Percentiles rank a stretch among this genome's conserved stretches.
These are phyloP conservation scores for Pythium myriotylum DNA, from an alignment of 352 stramenopile species.

Conservation along the genomic window DNA sequence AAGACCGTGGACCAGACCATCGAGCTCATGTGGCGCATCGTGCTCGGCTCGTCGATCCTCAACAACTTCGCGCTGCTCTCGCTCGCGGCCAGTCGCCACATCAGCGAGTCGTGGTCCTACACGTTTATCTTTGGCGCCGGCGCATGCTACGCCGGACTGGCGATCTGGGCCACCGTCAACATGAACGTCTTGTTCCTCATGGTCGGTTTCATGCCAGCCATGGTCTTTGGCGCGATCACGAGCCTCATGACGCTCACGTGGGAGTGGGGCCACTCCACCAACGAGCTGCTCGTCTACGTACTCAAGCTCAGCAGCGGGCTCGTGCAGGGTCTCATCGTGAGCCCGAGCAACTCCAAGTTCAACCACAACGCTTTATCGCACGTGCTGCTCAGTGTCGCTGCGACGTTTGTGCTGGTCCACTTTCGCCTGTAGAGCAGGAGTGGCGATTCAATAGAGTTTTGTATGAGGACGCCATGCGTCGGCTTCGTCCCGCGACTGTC, in stretches of 20 bases:
- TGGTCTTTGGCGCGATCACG: slow-evolving; percentile 76
- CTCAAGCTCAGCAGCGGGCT: slow-evolving; percentile 79
- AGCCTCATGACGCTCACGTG: slow-evolving; percentile 81
- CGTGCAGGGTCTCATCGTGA: slow-evolving; percentile 82
- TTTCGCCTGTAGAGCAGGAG: slow-evolving; percentile 56
- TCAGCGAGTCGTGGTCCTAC: slow-evolving; percentile 77
- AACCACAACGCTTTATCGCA: slow-evolving; percentile 90
- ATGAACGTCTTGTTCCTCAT: slow-evolving; percentile 87
- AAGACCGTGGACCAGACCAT: slow-evolving; percentile 75
- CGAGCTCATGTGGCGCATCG: slow-evolving; percentile 78
- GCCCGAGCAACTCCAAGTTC: slow-evolving; percentile 81
- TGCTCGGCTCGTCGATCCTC: slow-evolving; percentile 80
- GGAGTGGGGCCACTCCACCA: slow-evolving; percentile 77
- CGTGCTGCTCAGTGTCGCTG: slow-evolving; percentile 81
- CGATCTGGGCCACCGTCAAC: slow-evolving; percentile 79
- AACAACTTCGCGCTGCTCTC: slow-evolving; percentile 86
- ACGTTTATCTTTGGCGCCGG: slow-evolving; percentile 71
- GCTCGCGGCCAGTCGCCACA: slow-evolving; percentile 72
- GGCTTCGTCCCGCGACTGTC: too few relatives aligned
- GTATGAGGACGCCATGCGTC: too few relatives aligned
- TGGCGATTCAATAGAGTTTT: slow-evolving; percentile 16
- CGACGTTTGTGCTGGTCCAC: slow-evolving; percentile 85
- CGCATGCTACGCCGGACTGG: slow-evolving; percentile 65
- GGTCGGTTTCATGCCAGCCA: slow-evolving; percentile 77
- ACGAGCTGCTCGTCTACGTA: slow-evolving; percentile 82